Percentiles rank a stretch among this genome's conserved stretches.
These are phyloP conservation scores for Penicillium sp. DNA, from an alignment of 2,329 filamentous ascomycete genomes.

Conservation along the genomic window DNA sequence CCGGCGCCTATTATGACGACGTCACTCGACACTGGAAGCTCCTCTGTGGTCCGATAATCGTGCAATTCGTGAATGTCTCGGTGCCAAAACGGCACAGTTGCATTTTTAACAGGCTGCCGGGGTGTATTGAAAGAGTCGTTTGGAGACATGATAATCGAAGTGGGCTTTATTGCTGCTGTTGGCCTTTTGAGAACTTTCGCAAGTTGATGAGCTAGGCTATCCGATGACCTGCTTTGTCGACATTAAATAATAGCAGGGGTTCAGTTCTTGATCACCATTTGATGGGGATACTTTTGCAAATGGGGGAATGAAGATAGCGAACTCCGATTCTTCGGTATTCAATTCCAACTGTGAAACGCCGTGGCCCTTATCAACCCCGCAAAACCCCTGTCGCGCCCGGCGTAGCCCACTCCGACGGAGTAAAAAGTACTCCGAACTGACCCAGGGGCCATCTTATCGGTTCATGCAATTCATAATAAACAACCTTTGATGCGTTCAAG, in stretches of 20 bases:
- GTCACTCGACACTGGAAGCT: conserved; percentile 42
- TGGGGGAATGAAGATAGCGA: not conserved
- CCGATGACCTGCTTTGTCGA: not conserved
- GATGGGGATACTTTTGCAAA: not conserved
- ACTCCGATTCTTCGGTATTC: not conserved
- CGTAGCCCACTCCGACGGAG: not conserved
- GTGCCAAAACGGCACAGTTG: conserved; percentile 34
- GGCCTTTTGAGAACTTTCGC: not conserved
- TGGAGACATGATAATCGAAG: not conserved
- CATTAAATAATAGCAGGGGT: not conserved
- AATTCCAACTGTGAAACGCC: not conserved
- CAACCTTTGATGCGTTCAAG: too few species aligned
- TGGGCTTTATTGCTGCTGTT: not conserved
- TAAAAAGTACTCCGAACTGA: not conserved
- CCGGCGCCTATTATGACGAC: conserved; percentile 50
- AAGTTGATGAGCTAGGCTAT: not conserved
- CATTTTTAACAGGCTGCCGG: not conserved
- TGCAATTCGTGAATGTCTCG: conserved; percentile 38
- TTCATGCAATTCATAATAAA: not conserved
- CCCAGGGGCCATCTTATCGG: not conserved
- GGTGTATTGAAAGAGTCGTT: not conserved
- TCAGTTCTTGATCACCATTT: not conserved
- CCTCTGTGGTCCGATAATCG: conserved; percentile 37
- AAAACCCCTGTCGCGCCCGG: not conserved
- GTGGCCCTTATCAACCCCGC: not conserved